Evolutionary conservation across 768 basidiomycete species (phyloP), one percentile per base, ranked within the genome.

Genomic region (Mrakia frigida): DNA sequence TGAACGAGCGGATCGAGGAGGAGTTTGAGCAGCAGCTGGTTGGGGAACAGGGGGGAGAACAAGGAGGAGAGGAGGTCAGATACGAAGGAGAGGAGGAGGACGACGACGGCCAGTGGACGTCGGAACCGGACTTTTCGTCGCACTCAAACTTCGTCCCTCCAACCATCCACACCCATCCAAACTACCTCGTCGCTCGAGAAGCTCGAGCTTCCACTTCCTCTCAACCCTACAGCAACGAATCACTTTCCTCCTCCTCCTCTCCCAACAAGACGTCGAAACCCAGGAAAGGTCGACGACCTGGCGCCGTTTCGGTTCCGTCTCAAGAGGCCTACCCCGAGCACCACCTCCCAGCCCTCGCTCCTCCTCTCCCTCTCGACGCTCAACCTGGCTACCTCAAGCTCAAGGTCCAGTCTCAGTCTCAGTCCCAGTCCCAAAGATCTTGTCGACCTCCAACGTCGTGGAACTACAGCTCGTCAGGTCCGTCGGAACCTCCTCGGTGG

Each of bases 371-470:
- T 31, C 70, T 72, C 52, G 50, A 13, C 35, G 70, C 35, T n/a
- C 70, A 72, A 21, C 70, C 70, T 25, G 70, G 52, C n/a, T 72
- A 56, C 53, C 52, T 72, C 35, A 52, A 37, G 31, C 35, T 56
- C 39, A 31, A 65, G 33, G 46, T 50, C 46, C 46, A 50, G 18
- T 50, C 46, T 6, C 46, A 50, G 16, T 16, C 46, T 18, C 46
- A 50, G 18, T 50, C 46, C 16, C 46, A 50, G 16, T 16, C 46
- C 14, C 46, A 50, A 14, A 18, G 16, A 50, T 9, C 46, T 18
- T 50, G 21, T 14, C 9, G 46, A 16, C 46, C 14, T 50, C 46
- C 46, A 21, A 50, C 46, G 11, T 50, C 46, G 2, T 16, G 46
- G 46, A 50, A 50, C 46, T 50, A 50, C 46, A 50, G 46, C 46